phyloP scores from a whole-genome alignment of 2,329 filamentous ascomycete genomes.

The Arthrobotrys musiformis region DNA sequence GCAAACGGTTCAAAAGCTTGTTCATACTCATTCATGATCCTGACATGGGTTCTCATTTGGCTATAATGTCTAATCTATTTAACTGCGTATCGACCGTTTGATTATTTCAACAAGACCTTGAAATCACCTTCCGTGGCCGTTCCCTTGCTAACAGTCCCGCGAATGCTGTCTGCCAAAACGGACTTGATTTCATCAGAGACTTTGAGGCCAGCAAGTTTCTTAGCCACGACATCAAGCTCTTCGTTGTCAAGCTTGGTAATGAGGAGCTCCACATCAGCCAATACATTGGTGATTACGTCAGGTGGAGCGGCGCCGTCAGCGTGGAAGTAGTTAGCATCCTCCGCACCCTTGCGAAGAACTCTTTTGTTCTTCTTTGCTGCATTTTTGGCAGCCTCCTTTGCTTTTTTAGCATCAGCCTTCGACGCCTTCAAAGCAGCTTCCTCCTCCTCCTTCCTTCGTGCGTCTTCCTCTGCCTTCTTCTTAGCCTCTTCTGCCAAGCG shows the following conservation, averaged over 20 bases:
- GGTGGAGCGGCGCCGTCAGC: constrained; percentile 76
- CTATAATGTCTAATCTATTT: background rate
- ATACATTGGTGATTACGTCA: constrained; percentile 80
- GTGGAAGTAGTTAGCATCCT: constrained; percentile 97
- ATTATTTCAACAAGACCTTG: constrained; percentile 69
- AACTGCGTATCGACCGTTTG: background rate
- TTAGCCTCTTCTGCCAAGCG: constrained; percentile 84
- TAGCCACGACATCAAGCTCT: constrained; percentile 84
- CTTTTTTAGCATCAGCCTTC: constrained; percentile 88
- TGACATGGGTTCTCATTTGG: background rate
- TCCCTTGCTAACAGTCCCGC: constrained; percentile 80
- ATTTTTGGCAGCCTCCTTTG: constrained; percentile 98
- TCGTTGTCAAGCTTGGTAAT: constrained; percentile 90
- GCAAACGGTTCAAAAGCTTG: background rate
- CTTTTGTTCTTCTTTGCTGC: constrained; percentile 99
- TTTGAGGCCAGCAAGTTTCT: constrained; percentile 80
- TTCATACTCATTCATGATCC: background rate
- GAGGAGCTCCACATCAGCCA: constrained; percentile 85
- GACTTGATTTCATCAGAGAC: constrained; percentile 85
- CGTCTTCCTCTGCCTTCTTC: constrained; percentile 84
- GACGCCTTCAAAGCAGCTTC: constrained; percentile 87
- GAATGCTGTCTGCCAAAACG: constrained; percentile 80
- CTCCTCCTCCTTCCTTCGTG: constrained; percentile 80
- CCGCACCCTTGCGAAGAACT: constrained; percentile 89
- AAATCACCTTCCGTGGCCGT: constrained; percentile 86